A percentile compares a stretch with the other conserved stretches of the same genome.
phyloP scores from a whole-genome alignment of 129 eudicot species.

The Centaurea solstitialis region DNA sequence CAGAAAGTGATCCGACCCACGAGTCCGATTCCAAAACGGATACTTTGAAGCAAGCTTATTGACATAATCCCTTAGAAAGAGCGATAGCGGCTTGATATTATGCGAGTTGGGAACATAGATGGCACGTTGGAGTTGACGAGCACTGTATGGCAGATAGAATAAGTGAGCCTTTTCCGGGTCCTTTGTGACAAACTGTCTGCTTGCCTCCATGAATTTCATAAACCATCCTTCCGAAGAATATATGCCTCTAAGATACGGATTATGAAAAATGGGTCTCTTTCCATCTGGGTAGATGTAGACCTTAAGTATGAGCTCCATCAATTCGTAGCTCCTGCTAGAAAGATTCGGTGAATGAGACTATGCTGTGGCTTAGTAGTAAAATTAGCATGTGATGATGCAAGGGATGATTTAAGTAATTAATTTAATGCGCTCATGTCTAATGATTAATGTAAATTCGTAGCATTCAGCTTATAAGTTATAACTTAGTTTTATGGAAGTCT shows the following conservation, averaged over 20 bases:
- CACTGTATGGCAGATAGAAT: slow-evolving; percentile 90
- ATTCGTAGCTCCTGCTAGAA: slow-evolving; percentile 77
- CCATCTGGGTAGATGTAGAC: slow-evolving; percentile 88
- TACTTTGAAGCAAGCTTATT: slow-evolving; percentile 79
- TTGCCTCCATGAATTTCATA: slow-evolving; percentile 74
- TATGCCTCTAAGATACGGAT: slow-evolving; percentile 73
- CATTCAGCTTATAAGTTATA: slow-evolving; percentile 1
- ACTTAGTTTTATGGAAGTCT: not conserved
- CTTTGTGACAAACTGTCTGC: slow-evolving; percentile 62
- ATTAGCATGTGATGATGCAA: not conserved
- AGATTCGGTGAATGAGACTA: not conserved
- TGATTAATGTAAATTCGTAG: not conserved
- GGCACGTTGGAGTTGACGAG: slow-evolving; percentile 71
- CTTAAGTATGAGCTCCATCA: slow-evolving; percentile 88
- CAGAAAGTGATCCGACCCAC: slow-evolving; percentile 83
- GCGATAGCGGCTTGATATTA: slow-evolving; percentile 57
- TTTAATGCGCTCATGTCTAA: not conserved
- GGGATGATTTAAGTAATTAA: not conserved
- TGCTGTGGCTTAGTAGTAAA: not conserved
- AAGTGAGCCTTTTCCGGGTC: slow-evolving; percentile 92
- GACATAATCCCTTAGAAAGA: slow-evolving; percentile 64
- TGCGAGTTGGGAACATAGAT: slow-evolving; percentile 69
- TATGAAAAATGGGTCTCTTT: slow-evolving; percentile 69
- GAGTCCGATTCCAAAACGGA: slow-evolving; percentile 96
- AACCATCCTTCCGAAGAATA: slow-evolving; percentile 99